Percentiles rank a stretch among this genome's conserved stretches.
Evolutionary conservation across 148 eudicot genomes (phyloP).

Genomic region (Suaeda aralocaspica): DNA sequence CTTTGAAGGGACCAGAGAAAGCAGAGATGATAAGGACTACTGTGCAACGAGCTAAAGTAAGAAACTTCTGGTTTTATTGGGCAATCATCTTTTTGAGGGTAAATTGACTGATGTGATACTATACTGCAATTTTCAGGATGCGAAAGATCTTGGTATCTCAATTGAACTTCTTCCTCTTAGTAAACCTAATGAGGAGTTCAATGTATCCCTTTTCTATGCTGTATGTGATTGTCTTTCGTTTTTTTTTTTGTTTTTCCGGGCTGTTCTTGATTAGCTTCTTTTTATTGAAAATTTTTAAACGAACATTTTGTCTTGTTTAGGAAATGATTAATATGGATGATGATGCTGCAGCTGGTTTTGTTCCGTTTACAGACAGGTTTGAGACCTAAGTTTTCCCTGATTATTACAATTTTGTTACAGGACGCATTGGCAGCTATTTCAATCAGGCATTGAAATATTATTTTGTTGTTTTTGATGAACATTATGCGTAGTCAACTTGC

Average conservation of each 20-base stretch:
- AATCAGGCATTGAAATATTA: not conserved
- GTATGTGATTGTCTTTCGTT: slow-evolving; percentile 37
- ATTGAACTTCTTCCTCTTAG: slow-evolving; percentile 85
- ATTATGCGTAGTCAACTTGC: not conserved
- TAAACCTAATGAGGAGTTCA: slow-evolving; percentile 59
- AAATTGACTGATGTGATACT: not conserved
- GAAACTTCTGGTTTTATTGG: not conserved
- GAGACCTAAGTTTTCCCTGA: slow-evolving; percentile 6
- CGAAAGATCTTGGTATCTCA: slow-evolving; percentile 91
- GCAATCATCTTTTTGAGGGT: not conserved
- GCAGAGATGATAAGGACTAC: slow-evolving; percentile 91
- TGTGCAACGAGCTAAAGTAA: slow-evolving; percentile 89
- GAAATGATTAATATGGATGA: slow-evolving; percentile 89
- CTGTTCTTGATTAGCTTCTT: slow-evolving; percentile 5
- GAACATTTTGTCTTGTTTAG: slow-evolving; percentile 32
- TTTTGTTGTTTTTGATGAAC: not conserved
- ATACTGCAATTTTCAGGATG: slow-evolving; percentile 58
- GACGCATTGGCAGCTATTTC: not conserved
- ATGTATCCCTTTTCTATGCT: slow-evolving; percentile 70
- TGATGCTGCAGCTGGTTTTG: slow-evolving; percentile 56
- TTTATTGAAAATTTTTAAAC: slow-evolving; percentile 13
- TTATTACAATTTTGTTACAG: not conserved
- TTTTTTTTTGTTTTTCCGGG: too few relatives aligned
- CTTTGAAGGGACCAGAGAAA: slow-evolving; percentile 70
- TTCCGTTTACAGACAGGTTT: slow-evolving; percentile 75